Base-by-base conservation (phyloP, 495 filamentous ascomycete genomes). In the Xylaria castorea region DNA sequence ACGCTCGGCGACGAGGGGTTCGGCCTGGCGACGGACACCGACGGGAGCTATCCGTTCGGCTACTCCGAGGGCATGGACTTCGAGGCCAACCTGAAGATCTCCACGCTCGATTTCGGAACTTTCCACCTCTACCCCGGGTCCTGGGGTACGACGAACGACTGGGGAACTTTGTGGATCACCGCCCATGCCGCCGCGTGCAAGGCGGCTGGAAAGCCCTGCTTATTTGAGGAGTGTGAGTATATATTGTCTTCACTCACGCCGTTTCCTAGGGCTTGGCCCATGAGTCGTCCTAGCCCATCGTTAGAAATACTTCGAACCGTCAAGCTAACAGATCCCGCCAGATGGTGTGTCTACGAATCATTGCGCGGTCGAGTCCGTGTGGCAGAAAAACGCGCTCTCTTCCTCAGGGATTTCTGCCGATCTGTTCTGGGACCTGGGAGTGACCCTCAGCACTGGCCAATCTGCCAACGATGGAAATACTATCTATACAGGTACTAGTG, bases 371-470 rank as follows among this genome's bases (percentile, higher is more conserved):
- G 80, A 89, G 75, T 80, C 81, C 14, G 81, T 83, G 32, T 93
- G 90, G 91, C 91, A 92, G 80, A 75, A 81, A 38, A 82, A 74
- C 3, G 50, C 77, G 7, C 87, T 89, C 5, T 81, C 83, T 1
- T 76, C 90, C 5, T 76, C 84, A 40, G 82, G 86, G 11, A 86
- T 86, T 67, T 83, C 92, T 32, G 85, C 83, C 0, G 89, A 92
- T 78, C 80, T 90, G 77, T 91, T 87, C 79, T 93, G 91, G 91
- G 90, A 93, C 78, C 88, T 85, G 75, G 91, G 90, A 0, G 88
- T 83, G 58, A 82, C 79, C 22, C 88, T 86, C 65, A 85, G 82
- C 66, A 85, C 80, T 25, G 90, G 90, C 2, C 80, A 84, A 71
- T 89, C 90, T 44, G 77, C 88, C 11, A 80, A 92, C 72, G 90